Base-by-base conservation (phyloP, 192 early-diverging fungal species). In the Gonapodya prolifera region DNA sequence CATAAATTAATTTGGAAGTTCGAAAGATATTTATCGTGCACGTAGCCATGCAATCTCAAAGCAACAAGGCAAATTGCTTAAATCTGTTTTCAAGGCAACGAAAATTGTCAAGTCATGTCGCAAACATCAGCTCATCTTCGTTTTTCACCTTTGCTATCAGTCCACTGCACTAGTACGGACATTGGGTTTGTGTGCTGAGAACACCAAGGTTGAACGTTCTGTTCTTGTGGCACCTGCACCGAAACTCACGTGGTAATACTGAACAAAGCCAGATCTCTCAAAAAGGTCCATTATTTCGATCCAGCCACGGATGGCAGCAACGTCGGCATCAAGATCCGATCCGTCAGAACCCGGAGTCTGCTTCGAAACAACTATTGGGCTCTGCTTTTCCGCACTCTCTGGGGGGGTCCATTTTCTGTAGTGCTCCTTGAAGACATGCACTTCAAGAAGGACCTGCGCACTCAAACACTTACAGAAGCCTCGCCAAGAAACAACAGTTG, bases 1-100 rank as follows among this genome's bases (percentile, higher is more conserved):
- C n/a, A n/a, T n/a, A n/a, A n/a, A n/a, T n/a, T n/a, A n/a, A n/a
- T n/a, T n/a, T n/a, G n/a, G n/a, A n/a, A n/a, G n/a, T n/a, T n/a
- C n/a, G n/a, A n/a, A n/a, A n/a, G n/a, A n/a, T n/a, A n/a, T n/a
- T n/a, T n/a, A n/a, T n/a, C n/a, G n/a, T n/a, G n/a, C n/a, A n/a
- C n/a, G n/a, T n/a, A n/a, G n/a, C 45, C 45, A 61, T 61, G 45
- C 45, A 61, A 61, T 61, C 45, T 61, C 45, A 61, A 61, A 61
- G 45, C 45, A 61, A 23, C 45, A 61, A 61, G 45, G 45, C 23
- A 61, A 61, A 61, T 61, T 61, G 45, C 23, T 61, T 23, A 61
- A 23, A 23, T 61, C 45, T 61, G 45, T 61, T 61, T 16, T n/a
- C n/a, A n/a, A n/a, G n/a, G n/a, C n/a, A n/a, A n/a, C n/a, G n/a